Base-by-base conservation (phyloP, 352 stramenopile species). In the Paralagenidium karlingii region DNA sequence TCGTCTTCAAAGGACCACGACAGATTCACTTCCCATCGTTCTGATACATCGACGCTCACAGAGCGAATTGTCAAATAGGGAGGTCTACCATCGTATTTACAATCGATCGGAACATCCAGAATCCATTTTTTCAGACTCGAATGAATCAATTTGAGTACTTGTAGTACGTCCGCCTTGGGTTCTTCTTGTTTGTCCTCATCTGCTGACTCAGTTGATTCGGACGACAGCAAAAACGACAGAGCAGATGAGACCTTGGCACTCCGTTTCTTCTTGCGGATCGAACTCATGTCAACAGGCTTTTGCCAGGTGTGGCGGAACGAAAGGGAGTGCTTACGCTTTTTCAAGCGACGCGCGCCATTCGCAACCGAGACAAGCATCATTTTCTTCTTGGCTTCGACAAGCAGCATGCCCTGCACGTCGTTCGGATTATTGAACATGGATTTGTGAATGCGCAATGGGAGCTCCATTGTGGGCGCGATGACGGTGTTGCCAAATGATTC, bases 1-100 rank as follows among this genome's bases (percentile, higher is more conserved):
- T 90, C 74, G 34, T 93, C 79, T 26, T 89, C 77, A 34, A 79
- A 86, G 29, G 68, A 63, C 79, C 79, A 93, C 52, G 87, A 70
- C 25, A 93, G 56, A 40, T 83, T 70, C 8, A 83, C 65, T 58
- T 82, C 67, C 79, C 79, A 92, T 9, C 87, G 75, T 3, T 59
- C 38, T 25, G 71, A 81, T 22, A 87, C 50, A 11, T 68, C 59
- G 12, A 92, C 52, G 16, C 67, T 62, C 11, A 92, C 67, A 11
- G 67, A 71, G 6, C 62, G 63, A 34, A 92, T 57, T 43, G 84
- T 85, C 25, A 92, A 52, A 71, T 70, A 89, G 4, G 60, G 66
- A n/a, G n/a, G n/a, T n/a, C n/a, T n/a, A n/a, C n/a, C n/a, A 36
- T 76, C 68, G 24, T 70, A 68, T 36, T 67, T 64, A 24, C 32